Percentiles rank a stretch among this genome's conserved stretches.
These are phyloP conservation scores for Penicillium polonicum DNA, from an alignment of 2,329 filamentous ascomycete species.

Conservation along the genomic window DNA sequence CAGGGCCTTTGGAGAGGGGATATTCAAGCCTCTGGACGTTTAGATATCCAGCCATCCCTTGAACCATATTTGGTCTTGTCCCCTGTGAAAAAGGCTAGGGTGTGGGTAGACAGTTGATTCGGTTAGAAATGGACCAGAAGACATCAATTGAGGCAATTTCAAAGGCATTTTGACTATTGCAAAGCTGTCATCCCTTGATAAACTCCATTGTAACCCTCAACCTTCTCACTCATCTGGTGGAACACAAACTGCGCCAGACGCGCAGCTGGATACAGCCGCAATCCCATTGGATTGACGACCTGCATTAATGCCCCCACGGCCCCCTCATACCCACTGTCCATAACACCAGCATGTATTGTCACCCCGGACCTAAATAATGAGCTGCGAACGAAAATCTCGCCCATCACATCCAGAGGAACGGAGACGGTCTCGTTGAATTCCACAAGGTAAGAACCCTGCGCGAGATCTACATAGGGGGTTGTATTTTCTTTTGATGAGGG, in stretches of 20 bases:
- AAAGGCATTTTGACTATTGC: neutral
- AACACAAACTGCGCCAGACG: slow-evolving; percentile 46
- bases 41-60: no score
- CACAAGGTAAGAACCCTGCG: slow-evolving; percentile 34
- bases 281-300: slow-evolving; percentile 37
- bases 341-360: slow-evolving; percentile 39
- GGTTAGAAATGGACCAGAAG: neutral
- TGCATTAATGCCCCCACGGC: slow-evolving; percentile 42
- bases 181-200: slow-evolving; percentile 32
- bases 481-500: neutral
- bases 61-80: no score
- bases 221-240: slow-evolving; percentile 36
- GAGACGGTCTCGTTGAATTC: slow-evolving; percentile 43
- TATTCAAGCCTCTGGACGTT: no score
- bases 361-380: slow-evolving; percentile 46
- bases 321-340: slow-evolving; percentile 47
- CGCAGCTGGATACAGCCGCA: slow-evolving; percentile 36
- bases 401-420: slow-evolving; percentile 44
- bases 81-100: no score
- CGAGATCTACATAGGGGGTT: slow-evolving; percentile 20
- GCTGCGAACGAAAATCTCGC: slow-evolving; percentile 37
- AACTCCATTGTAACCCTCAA: slow-evolving; percentile 41
- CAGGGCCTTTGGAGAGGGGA: no score
- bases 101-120: no score
- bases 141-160: no score